Evolutionary conservation across 768 basidiomycete species (phyloP), one percentile per base, ranked within the genome.

Genomic region (Sutorius australiensis): DNA sequence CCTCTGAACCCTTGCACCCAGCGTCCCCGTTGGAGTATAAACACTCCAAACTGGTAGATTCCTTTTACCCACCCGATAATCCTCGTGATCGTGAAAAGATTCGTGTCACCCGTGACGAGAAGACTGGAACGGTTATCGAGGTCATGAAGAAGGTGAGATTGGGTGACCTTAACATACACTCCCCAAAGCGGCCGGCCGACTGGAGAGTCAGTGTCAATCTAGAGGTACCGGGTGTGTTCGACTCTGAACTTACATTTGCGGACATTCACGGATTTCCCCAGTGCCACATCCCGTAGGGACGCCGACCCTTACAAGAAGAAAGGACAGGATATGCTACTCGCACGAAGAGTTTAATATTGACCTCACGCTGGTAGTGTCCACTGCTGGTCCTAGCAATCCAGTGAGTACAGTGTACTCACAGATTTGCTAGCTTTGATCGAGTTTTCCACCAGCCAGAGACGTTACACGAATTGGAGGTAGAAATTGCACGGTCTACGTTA

Each of bases 261-360:
- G 33, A 30, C 46, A 42, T 34, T 53, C 41, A 49, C 47, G 30
- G 19, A 13, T 17, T n/a, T 34, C n/a, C 31, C 28, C 36, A 91
- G 89, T 82, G n/a, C 59, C 76, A 2, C 86, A 83, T 60, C 89
- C 89, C 1, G 60, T 84, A 40, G 89, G 89, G 12, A 66, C 79
- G 7, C 68, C 86, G 1, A 76, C 79, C 9, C 73, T 80, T 58
- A 78, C 81, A 31, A 80, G 90, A 53, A 77, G 80, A 73, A 99
- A 97, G 73, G 92, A 99, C 71, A 79, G 97, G 41, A 77, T 98
- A 67, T 89, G 90, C 63, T 99, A 99, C 69, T 74, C 85, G 4
- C 97, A 99, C 69, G 94, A 98, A 69, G 86, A 95, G 58, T 95
- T 93, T 67, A 80, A 77, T 58, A 86, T 99, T 57, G 97, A 99